A percentile compares a stretch with the other conserved stretches of the same genome.
phyloP scores from a whole-genome alignment of 78 protist genomes.

The Dictyostelium capitatum region DNA sequence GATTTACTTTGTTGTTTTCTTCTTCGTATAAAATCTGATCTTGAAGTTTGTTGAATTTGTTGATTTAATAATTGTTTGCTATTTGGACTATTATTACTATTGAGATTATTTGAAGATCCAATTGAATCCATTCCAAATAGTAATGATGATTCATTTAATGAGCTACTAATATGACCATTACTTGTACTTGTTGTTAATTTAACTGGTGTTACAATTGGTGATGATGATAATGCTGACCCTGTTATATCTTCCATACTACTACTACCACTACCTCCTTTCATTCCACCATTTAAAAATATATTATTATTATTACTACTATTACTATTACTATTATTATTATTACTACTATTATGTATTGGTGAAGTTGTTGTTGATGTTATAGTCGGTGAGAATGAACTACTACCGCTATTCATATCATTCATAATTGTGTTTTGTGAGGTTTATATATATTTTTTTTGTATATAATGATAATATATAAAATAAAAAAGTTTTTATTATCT shows the following conservation, averaged over 20 bases:
- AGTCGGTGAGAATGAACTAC: too few relatives aligned
- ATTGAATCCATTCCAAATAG: neutral
- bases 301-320: neutral
- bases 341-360: slow-evolving; percentile 10
- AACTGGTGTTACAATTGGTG: neutral
- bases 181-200: neutral
- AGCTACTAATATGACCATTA: neutral
- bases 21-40: slow-evolving; percentile 35
- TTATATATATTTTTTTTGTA: too few relatives aligned
- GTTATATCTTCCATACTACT: neutral
- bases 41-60: too few relatives aligned
- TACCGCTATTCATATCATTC: too few relatives aligned
- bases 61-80: neutral
- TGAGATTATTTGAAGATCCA: neutral
- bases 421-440: too few relatives aligned
- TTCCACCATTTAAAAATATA: neutral
- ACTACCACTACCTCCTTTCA: neutral
- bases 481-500: too few relatives aligned
- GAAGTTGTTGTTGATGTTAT: too few relatives aligned
- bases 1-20: slow-evolving; percentile 80
- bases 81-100: slow-evolving; percentile 10
- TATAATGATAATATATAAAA: too few relatives aligned
- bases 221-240: slow-evolving; percentile 7
- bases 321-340: neutral
- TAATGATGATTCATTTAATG: neutral